Base-by-base conservation (phyloP, 1,284 basidiomycete genomes). In the Ceratobasidium theobromae region DNA sequence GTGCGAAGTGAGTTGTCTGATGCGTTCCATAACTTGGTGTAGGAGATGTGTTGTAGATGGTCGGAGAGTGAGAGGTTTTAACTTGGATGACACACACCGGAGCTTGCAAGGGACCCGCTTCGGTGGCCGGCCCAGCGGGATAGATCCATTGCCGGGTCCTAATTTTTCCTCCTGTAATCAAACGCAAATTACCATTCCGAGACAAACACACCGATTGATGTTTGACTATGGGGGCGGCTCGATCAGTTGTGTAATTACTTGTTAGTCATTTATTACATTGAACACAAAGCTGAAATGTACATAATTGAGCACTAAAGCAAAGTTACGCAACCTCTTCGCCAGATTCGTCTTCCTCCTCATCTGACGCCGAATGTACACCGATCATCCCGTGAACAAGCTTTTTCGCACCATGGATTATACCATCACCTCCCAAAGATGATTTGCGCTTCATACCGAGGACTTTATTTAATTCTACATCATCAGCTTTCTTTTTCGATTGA, bases 1-100 rank as follows among this genome's bases (percentile, higher is more conserved):
- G 71, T 88, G 87, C 55, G 84, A 82, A 46, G 84, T 82, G 43
- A 89, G 77, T 73, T 88, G 85, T 72, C 81, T 84, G 65, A 89
- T 79, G 68, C 86, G 84, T 70, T 89, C 72, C 64, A 66, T 69
- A 32, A 30, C 28, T 27, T 12, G 30, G 21, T 27, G 25, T 18
- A 21, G 14, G 43, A 18, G 21, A 8, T 35, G 27, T 18, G 52
- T 60, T 18, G 54, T 58, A 16, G 46, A 9, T 38, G 16, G 65
- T 57, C 52, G 45, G 23, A 11, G 28, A 43, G 48, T 41, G 38
- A 25, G 49, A 30, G 25, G 23, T 52, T 51, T 57, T 40, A 43
- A 45, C 9, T 28, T 16, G 8, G 49, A 64, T 43, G 21, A 41
- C 16, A 16, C 21, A n/a, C 35, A 45, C 51, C 62, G 62, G 62